Evolutionary conservation across 148 eudicot genomes (phyloP).

Genomic region (Fallopia convolvulus): DNA sequence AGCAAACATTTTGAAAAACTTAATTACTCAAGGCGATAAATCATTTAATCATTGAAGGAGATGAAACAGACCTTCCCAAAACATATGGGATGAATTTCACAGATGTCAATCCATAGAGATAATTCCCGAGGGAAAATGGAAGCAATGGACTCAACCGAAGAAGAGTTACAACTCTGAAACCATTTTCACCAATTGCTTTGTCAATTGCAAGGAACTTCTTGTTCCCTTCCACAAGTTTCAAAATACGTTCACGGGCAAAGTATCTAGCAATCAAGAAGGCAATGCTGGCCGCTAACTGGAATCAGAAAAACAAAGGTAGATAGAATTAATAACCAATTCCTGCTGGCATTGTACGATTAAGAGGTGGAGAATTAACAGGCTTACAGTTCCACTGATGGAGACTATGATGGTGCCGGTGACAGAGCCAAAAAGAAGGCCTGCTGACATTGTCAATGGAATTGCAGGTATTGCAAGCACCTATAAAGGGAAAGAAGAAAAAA

Average conservation of each 20-base stretch:
- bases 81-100: conserved; percentile 91
- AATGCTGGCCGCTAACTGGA: conserved; percentile 92
- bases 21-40: background rate
- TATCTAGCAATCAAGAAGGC: conserved; percentile 97
- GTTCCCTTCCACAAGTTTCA: conserved; percentile 93
- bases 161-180: conserved; percentile 89
- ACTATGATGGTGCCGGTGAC: conserved; percentile 81
- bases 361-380: conserved; percentile 15
- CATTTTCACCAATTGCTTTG: conserved; percentile 98
- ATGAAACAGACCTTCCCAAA: conserved; percentile 80
- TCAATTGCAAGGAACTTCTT: conserved; percentile 98
- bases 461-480: conserved; percentile 98
- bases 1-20: background rate
- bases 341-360: background rate
- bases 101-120: conserved; percentile 92
- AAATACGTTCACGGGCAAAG: conserved; percentile 98
- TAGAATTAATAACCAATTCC: background rate
- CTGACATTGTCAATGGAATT: conserved; percentile 95
- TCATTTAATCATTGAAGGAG: background rate
- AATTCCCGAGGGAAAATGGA: conserved; percentile 95
- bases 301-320: conserved; percentile 10
- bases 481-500: conserved; percentile 2
- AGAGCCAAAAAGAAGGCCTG: conserved; percentile 93
- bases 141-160: conserved; percentile 98
- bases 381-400: conserved; percentile 96